Evolutionary conservation across 2,329 filamentous ascomycete species (phyloP).

Genomic region (Ophiosphaerella narmari): DNA sequence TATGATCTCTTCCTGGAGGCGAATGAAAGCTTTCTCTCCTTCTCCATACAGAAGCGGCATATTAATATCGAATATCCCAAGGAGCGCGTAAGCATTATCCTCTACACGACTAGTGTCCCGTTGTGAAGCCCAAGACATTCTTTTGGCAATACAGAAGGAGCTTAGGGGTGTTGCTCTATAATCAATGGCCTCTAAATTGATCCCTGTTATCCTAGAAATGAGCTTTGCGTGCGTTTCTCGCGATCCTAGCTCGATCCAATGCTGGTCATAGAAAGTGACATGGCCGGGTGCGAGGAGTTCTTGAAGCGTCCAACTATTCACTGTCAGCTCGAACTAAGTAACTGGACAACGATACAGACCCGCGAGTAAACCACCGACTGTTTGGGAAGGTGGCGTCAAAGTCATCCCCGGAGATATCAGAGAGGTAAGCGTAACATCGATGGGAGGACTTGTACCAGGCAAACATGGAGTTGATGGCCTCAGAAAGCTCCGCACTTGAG

Average conservation of each 20-base stretch:
- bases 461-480: too few relatives aligned
- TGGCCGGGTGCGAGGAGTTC: constrained; percentile 4
- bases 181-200: not conserved
- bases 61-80: constrained; percentile 36
- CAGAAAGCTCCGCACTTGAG: too few relatives aligned
- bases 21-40: constrained; percentile 24
- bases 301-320: constrained; percentile 1
- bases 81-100: constrained; percentile 37
- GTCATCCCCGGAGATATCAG: not conserved
- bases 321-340: too few relatives aligned
- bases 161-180: not conserved
- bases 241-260: constrained; percentile 1
- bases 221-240: not conserved
- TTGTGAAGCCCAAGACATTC: constrained; percentile 18
- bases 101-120: constrained; percentile 23
- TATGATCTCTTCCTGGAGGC: constrained; percentile 30
- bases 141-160: constrained; percentile 12
- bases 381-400: not conserved
- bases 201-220: constrained; percentile 3
- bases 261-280: constrained; percentile 2
- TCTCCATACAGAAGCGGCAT: constrained; percentile 41
- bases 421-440: constrained; percentile 9
- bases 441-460: constrained; percentile 2
- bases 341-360: not conserved
- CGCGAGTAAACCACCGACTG: constrained; percentile 4